Evolutionary conservation across 1,284 basidiomycete species (phyloP), one percentile per base, ranked within the genome.

Genomic region (Moesziomyces aphidis): DNA sequence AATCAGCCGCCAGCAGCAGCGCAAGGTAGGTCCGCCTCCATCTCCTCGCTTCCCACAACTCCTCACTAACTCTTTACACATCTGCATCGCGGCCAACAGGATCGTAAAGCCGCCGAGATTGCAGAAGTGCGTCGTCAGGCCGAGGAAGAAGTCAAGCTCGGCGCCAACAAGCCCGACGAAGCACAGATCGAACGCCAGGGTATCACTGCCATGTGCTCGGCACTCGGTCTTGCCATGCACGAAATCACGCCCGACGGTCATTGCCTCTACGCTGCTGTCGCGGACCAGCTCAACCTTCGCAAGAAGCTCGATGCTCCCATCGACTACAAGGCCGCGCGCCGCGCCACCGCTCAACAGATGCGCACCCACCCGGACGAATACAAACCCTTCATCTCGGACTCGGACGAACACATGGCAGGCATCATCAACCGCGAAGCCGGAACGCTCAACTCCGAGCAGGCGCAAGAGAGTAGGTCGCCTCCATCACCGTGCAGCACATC

Each of bases 231-330:
- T 23, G 60, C 47, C 22, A 79, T 76, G 73, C 68, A 76, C 48
- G 60, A 73, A 93, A 93, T 97, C 79, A 91, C 90, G 70, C 93
- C 95, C 10, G 95, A 98, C 80, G 95, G 95, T 0, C 95, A 98
- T 80, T 98, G 95, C 86, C 90, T 97, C 44, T 98, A 92, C 86
- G 92, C 94, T 47, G 93, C 95, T 5, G 88, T 98, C 13, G 95
- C 93, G 21, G 94, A 98, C 84, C 95, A 88, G 75, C 82, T 88
- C 7, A 85, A 82, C 8, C 43, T 77, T 19, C 59, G 62, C 49
- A 22, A 43, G 4, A 66, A 65, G 43, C 43, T 65, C 11, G 23
- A 23, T 9, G 6, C 39, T 2, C 78, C 86, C 21, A 87, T 86
- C 22, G 88, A 80, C 53, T 86, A 85, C 76, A 55, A 71, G 10